Base-by-base conservation (phyloP, 352 stramenopile species). In the Stephanocyclus meneghinianus region DNA sequence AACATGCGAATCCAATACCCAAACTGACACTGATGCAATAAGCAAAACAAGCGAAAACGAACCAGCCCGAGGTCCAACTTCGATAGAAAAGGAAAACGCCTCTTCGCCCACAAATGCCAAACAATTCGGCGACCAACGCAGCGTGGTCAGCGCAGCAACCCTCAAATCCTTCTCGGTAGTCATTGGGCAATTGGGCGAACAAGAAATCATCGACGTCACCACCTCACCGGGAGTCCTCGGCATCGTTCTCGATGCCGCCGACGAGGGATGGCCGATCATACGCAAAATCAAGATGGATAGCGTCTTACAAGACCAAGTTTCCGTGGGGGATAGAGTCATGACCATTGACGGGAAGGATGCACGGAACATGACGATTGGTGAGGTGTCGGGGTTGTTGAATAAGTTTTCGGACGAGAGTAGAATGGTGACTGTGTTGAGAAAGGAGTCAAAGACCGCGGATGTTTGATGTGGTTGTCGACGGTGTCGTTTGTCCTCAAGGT, bases 181-280 rank as follows among this genome's bases (percentile, higher is more conserved):
- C 4, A 64, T 64, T 5, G 56, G 56, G 2, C 16, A 29, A 26
- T 35, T 64, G 16, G 56, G 56, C 7, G 16, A 64, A 26, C 32
- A 35, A 5, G 56, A 64, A 47, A 64, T 64, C 30, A 84, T 86
- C 55, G 79, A 88, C 56, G 72, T 90, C 16, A 57, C 74, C 62
- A 83, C 83, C 47, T 83, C 86, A 7, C 60, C 86, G 56, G 86
- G 86, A 47, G 88, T 89, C 32, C 64, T 91, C 5, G 86, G 86
- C 6, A 80, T 91, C 71, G 83, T 91, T 6, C 83, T 91, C 63
- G 86, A 91, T 50, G 85, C 83, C 40, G 77, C 84, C 4, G 84
- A 87, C 55, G 72, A 74, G 29, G 69, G 71, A 29, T 71, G 78
- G 18, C 83, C 86, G 5, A 59, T 87, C 15, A 83, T 91, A 21